A percentile compares a stretch with the other conserved stretches of the same genome.
These are phyloP conservation scores for Emergomyces pasteurianus DNA, from an alignment of 2,329 filamentous ascomycete genomes.

Conservation along the genomic window DNA sequence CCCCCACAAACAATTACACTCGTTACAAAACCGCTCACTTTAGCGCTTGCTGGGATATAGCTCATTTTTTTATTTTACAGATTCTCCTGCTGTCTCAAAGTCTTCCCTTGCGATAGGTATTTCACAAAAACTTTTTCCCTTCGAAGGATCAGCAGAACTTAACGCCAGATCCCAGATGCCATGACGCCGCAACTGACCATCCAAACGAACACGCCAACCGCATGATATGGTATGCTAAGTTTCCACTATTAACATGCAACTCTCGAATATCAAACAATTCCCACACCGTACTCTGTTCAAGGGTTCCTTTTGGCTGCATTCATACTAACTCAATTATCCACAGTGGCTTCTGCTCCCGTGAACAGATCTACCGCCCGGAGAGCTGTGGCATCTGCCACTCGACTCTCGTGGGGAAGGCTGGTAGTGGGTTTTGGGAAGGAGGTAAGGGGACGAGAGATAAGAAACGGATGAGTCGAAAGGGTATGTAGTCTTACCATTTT, in stretches of 20 bases:
- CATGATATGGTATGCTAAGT: conserved; percentile 55
- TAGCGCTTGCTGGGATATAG: not conserved
- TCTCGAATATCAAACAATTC: not conserved
- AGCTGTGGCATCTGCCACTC: conserved; percentile 63
- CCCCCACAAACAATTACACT: not conserved
- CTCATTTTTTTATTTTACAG: conserved; percentile 18
- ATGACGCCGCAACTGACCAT: conserved; percentile 60
- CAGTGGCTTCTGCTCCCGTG: conserved; percentile 60
- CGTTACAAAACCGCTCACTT: not conserved
- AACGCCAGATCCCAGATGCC: conserved; percentile 42
- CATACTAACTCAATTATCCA: not conserved
- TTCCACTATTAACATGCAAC: not conserved
- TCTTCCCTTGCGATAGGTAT: conserved; percentile 46
- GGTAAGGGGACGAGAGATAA: conserved; percentile 69
- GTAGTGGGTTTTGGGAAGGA: conserved; percentile 72
- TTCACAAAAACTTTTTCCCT: conserved; percentile 9
- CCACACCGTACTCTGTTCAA: not conserved
- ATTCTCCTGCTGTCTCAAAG: conserved; percentile 46
- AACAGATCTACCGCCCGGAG: conserved; percentile 67
- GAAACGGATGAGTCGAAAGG: conserved; percentile 58
- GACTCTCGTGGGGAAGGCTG: conserved; percentile 54
- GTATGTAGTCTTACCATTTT: conserved; percentile 17
- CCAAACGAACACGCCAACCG: conserved; percentile 68
- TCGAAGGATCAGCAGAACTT: not conserved
- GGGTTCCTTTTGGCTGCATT: not conserved